phyloP scores from a whole-genome alignment of 129 eudicot species.

The Flaveria trinervia region DNA sequence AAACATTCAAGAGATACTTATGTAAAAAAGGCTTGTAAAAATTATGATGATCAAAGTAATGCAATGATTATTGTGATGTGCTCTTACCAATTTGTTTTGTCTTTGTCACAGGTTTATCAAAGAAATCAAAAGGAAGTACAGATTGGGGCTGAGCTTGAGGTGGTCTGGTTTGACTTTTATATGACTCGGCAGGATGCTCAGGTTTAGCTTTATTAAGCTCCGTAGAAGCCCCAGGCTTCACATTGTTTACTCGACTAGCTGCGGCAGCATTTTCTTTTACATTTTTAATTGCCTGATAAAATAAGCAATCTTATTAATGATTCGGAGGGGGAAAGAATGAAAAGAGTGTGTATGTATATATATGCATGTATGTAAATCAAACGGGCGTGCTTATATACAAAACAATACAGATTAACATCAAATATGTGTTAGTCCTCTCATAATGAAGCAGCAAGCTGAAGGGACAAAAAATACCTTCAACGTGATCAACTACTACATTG shows the following conservation, averaged over 20 bases:
- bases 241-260: constrained; percentile 47
- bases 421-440: constrained; percentile 8
- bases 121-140: constrained; percentile 70
- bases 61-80: constrained; percentile 1
- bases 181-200: constrained; percentile 33
- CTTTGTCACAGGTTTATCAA: constrained; percentile 67
- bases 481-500: not conserved
- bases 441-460: constrained; percentile 17
- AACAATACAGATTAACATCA: constrained; percentile 11
- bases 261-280: constrained; percentile 80
- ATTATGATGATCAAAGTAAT: constrained; percentile 4
- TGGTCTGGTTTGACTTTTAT: constrained; percentile 39
- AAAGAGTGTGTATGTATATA: not conserved
- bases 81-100: constrained; percentile 64
- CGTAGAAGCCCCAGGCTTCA: constrained; percentile 41
- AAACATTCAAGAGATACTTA: not conserved
- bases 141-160: constrained; percentile 47
- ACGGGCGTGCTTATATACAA: not conserved
- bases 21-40: not conserved
- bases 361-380: not conserved
- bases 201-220: constrained; percentile 50
- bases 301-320: not conserved
- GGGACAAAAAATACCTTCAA: not conserved
- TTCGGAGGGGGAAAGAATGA: not conserved
- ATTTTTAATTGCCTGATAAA: constrained; percentile 74